A percentile compares a stretch with the other conserved stretches of the same genome.
Conservation (phyloP, 176 grass and related monocot genomes). For the Chloris gayana region DNA sequence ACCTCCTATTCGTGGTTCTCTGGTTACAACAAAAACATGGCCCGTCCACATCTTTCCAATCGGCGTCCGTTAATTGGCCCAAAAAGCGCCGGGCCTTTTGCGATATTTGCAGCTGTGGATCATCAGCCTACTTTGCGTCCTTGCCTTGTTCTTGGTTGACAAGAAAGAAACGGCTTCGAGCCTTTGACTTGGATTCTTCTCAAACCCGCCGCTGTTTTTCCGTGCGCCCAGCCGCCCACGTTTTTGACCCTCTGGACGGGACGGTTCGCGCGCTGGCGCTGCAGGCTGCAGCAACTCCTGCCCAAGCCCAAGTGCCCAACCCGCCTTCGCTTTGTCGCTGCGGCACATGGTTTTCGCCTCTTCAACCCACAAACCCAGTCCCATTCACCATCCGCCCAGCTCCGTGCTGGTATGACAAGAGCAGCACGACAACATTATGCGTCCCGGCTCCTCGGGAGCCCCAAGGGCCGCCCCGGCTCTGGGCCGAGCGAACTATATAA, state of each 20-base stretch:
- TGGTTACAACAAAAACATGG: neutral
- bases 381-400: neutral
- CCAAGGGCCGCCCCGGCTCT: slow-evolving; percentile 1
- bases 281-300: neutral
- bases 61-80: too few species aligned
- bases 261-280: too few species aligned
- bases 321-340: slow-evolving; percentile 1
- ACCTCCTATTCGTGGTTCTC: too few species aligned
- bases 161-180: slow-evolving; percentile 10
- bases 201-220: slow-evolving; percentile 28
- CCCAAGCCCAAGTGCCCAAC: neutral
- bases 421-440: neutral
- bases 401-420: neutral
- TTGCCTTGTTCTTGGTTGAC: slow-evolving; percentile 7
- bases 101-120: neutral
- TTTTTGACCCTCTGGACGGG: too few species aligned
- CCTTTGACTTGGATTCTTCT: slow-evolving; percentile 3
- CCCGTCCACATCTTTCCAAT: neutral
- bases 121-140: too few species aligned
- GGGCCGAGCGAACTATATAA: slow-evolving; percentile 33
- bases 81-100: neutral
- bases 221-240: slow-evolving; percentile 37
- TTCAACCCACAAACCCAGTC: neutral
- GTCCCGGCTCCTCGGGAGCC: slow-evolving; percentile 31
- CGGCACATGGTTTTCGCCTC: slow-evolving; percentile 32